These are phyloP conservation scores for Laetiporus sulphureus DNA, from an alignment of 1,284 basidiomycete genomes.

Conservation along the genomic window DNA sequence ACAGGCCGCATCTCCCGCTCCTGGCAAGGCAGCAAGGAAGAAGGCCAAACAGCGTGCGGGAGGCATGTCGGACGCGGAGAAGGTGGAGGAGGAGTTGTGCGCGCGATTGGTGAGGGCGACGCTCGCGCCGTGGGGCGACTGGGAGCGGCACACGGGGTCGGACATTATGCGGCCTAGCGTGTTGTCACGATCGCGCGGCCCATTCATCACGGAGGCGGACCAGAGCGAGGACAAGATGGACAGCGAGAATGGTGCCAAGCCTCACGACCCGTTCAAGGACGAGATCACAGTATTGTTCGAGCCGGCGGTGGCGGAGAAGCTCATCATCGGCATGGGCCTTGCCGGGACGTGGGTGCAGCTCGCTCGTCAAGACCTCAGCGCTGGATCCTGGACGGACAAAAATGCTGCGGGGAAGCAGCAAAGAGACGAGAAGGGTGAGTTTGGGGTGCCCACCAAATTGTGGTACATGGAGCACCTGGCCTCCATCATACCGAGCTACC, in stretches of 20 bases:
- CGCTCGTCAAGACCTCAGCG: slow-evolving; percentile 28
- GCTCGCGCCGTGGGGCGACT: slow-evolving; percentile 45
- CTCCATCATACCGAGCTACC: slow-evolving; percentile 21
- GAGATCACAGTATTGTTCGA: slow-evolving; percentile 50
- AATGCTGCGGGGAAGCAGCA: slow-evolving; percentile 6
- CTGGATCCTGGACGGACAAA: slow-evolving; percentile 9
- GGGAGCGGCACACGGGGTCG: slow-evolving; percentile 31
- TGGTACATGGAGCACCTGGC: slow-evolving; percentile 27
- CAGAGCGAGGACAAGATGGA: slow-evolving; percentile 4
- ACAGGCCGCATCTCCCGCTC: too few species aligned
- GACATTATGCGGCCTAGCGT: slow-evolving; percentile 34
- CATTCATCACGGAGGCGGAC: slow-evolving; percentile 25
- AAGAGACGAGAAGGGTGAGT: slow-evolving; percentile 17
- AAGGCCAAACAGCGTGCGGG: too few species aligned
- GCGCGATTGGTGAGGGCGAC: slow-evolving; percentile 40
- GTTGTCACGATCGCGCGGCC: slow-evolving; percentile 36
- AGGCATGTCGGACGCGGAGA: slow-evolving; percentile 21
- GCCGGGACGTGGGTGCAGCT: slow-evolving; percentile 60
- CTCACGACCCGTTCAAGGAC: slow-evolving; percentile 45
- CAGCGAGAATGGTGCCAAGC: slow-evolving; percentile 1
- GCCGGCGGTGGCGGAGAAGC: slow-evolving; percentile 33
- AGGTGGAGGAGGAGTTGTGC: slow-evolving; percentile 46
- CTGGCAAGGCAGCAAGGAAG: slow-evolving; percentile 11
- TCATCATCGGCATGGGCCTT: slow-evolving; percentile 47
- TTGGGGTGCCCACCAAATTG: slow-evolving; percentile 19